Percentiles rank a stretch among this genome's conserved stretches.
These are phyloP conservation scores for Mycena sp. DNA, from an alignment of 1,284 basidiomycete species.

Conservation along the genomic window DNA sequence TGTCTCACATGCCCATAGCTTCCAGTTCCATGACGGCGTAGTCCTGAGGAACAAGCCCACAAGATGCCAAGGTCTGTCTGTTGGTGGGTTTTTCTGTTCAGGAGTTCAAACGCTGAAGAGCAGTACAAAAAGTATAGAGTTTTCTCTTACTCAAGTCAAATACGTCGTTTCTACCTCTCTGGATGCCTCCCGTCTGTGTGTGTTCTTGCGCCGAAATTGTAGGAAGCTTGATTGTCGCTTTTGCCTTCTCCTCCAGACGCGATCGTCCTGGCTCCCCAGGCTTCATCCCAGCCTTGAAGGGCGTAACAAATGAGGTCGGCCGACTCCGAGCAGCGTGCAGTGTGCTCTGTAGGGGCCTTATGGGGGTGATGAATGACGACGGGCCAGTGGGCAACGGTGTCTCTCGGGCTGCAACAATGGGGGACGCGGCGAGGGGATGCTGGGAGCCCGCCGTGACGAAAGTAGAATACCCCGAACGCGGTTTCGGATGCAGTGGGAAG, in stretches of 20 bases:
- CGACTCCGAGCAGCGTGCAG: constrained; percentile 22
- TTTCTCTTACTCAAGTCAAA: constrained; percentile 62
- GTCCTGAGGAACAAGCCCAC: constrained; percentile 66
- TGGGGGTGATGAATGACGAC: constrained; percentile 13
- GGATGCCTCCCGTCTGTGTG: neutral
- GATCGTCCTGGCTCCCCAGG: constrained; percentile 61
- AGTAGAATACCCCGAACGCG: constrained; percentile 17
- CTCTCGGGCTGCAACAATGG: constrained; percentile 21
- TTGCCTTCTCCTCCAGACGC: constrained; percentile 38
- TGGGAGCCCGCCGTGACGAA: constrained; percentile 34
- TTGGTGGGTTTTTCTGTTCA: constrained; percentile 49
- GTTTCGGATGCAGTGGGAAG: constrained; percentile 45
- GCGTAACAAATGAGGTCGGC: constrained; percentile 64
- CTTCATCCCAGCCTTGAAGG: constrained; percentile 71
- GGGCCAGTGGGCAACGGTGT: constrained; percentile 27
- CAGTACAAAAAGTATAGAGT: too few species aligned
- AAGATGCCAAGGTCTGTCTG: constrained; percentile 58
- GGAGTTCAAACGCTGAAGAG: constrained; percentile 2
- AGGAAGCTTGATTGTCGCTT: constrained; percentile 20
- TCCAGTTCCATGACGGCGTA: constrained; percentile 61
- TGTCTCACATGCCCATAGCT: constrained; percentile 67
- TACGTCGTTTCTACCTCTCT: constrained; percentile 28
- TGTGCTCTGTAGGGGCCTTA: constrained; percentile 7
- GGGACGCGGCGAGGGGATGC: constrained; percentile 33
- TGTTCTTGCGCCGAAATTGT: neutral